Conservation (phyloP, 441 rosid genomes). For the Dalechampia spathulata region DNA sequence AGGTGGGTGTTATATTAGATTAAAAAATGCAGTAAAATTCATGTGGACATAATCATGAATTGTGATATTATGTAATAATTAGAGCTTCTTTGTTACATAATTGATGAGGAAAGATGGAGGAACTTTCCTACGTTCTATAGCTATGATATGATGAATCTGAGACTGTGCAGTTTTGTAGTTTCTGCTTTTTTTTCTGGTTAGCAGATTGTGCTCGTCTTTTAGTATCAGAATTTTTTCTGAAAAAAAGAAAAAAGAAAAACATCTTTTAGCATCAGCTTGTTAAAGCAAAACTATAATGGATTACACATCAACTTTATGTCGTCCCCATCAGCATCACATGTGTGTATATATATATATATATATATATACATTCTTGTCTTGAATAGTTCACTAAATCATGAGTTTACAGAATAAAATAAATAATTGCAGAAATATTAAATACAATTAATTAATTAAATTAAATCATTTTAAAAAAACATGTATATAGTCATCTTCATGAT, state of each 20-base stretch:
- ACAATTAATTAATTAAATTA: too few relatives aligned
- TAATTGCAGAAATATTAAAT: too few relatives aligned
- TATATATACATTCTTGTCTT: too few relatives aligned
- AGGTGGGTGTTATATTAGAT: too few relatives aligned
- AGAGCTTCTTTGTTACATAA: slow-evolving; percentile 6
- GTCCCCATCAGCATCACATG: slow-evolving; percentile 21
- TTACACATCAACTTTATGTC: slow-evolving; percentile 21
- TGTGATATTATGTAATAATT: background rate
- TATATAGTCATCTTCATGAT: too few relatives aligned
- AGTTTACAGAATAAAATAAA: too few relatives aligned
- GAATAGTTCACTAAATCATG: too few relatives aligned
- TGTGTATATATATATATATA: too few relatives aligned
- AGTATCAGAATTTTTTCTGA: too few relatives aligned
- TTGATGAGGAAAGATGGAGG: slow-evolving; percentile 30
- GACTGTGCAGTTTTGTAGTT: slow-evolving; percentile 21
- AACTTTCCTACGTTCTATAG: slow-evolving; percentile 27
- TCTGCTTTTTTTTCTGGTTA: background rate
- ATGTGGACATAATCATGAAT: background rate
- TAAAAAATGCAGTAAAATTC: too few relatives aligned
- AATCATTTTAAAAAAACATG: too few relatives aligned
- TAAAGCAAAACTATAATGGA: slow-evolving; percentile 13
- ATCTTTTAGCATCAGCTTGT: slow-evolving; percentile 13
- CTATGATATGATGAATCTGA: slow-evolving; percentile 6
- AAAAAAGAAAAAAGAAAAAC: too few relatives aligned
- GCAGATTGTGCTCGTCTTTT: slow-evolving; percentile 3